phyloP scores from a whole-genome alignment of 805 yeast species.

The Ogataea methanolica region DNA sequence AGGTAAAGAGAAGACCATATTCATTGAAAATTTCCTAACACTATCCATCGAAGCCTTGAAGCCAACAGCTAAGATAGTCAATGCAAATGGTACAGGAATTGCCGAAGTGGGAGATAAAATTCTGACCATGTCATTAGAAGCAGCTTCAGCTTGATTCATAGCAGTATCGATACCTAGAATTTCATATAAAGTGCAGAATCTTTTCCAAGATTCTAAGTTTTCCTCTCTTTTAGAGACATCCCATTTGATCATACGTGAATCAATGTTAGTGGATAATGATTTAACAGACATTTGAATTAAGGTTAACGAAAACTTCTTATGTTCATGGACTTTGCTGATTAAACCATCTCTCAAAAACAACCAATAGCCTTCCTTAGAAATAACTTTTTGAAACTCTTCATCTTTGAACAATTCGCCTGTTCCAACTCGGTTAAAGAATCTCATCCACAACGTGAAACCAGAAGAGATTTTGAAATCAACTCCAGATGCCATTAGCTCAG shows the following conservation, averaged over 20 bases:
- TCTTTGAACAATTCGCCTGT: constrained; percentile 5
- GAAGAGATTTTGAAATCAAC: constrained; percentile 30
- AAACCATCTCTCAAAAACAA: constrained; percentile 49
- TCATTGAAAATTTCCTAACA: constrained; percentile 59
- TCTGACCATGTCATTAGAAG: constrained; percentile 54
- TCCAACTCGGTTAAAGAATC: constrained; percentile 36
- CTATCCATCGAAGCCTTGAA: constrained; percentile 73
- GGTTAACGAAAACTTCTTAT: constrained; percentile 62
- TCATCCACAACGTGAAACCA: constrained; percentile 52
- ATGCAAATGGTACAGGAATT: constrained; percentile 68
- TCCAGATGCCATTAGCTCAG: constrained; percentile 29
- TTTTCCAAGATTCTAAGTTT: constrained; percentile 57
- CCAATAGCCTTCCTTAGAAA: constrained; percentile 48
- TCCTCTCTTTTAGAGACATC: constrained; percentile 21
- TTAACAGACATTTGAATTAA: constrained; percentile 59
- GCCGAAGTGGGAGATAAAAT: constrained; percentile 45
- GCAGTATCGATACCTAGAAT: constrained; percentile 83
- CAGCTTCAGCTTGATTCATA: constrained; percentile 79
- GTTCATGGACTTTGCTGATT: constrained; percentile 54
- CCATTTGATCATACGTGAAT: constrained; percentile 43
- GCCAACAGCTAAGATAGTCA: constrained; percentile 71
- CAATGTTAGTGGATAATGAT: constrained; percentile 31
- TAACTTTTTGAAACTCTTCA: constrained; percentile 26
- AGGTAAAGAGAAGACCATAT: constrained; percentile 51
- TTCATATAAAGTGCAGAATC: constrained; percentile 71